Evolutionary conservation across 805 yeast genomes (phyloP).

Genomic region (Candida easanensis): DNA sequence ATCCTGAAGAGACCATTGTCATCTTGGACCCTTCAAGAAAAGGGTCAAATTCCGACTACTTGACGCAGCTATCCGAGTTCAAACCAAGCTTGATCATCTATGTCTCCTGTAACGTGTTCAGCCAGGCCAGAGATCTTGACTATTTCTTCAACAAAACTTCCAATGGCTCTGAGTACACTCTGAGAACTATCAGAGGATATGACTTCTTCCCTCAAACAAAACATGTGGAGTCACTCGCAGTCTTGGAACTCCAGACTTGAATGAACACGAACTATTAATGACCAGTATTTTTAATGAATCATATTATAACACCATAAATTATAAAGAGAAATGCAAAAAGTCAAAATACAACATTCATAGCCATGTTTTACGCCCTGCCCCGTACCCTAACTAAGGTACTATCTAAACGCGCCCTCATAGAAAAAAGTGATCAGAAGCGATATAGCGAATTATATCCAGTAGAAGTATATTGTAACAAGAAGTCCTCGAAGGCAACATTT

Average conservation of each 20-base stretch:
- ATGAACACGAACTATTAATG: neutral
- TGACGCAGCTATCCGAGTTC: constrained; percentile 80
- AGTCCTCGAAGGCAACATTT: constrained; percentile 7
- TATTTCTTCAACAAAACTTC: constrained; percentile 66
- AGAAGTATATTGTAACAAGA: constrained; percentile 7
- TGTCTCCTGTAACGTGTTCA: constrained; percentile 93
- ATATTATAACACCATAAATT: too few relatives aligned
- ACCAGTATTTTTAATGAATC: too few relatives aligned
- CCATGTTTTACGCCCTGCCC: too few relatives aligned
- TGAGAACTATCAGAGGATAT: constrained; percentile 84
- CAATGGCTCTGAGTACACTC: constrained; percentile 56
- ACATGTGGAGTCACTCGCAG: constrained; percentile 85
- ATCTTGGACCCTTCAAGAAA: constrained; percentile 96
- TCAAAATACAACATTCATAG: constrained; percentile 1
- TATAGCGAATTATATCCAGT: neutral
- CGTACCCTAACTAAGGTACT: too few relatives aligned
- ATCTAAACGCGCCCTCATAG: too few relatives aligned
- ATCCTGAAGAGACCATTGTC: constrained; percentile 76
- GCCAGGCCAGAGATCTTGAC: constrained; percentile 93
- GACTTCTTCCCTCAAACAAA: constrained; percentile 96
- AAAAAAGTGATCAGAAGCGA: too few relatives aligned
- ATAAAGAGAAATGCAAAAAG: neutral
- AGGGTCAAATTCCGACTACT: constrained; percentile 85
- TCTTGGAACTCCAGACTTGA: constrained; percentile 35
- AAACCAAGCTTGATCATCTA: constrained; percentile 82